Base-by-base conservation (phyloP, 768 basidiomycete genomes). In the Gymnopilus junonius region DNA sequence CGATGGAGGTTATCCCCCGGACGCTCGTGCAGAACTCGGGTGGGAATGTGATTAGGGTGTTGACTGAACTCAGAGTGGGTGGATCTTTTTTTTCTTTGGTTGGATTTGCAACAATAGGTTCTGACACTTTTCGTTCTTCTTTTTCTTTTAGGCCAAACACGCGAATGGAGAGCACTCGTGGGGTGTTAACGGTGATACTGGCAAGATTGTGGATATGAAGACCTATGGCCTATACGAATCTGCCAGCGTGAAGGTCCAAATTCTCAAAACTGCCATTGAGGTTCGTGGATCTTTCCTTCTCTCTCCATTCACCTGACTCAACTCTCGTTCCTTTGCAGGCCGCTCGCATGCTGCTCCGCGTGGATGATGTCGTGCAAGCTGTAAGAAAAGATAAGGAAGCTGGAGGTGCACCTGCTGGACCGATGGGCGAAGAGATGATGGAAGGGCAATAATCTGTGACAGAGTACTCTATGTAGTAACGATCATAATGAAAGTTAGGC, bases 131-230 rank as follows among this genome's bases (percentile, higher is more conserved):
- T n/a, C 23, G 3, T 12, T 35, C 3, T 10, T 14, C 11, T 35
- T 35, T 7, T 58, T 53, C 45, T 32, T 51, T 1, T 67, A 97
- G 95, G 97, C 96, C 2, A 98, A 97, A 75, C 97, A 99, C 69
- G 94, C 94, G 4, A 92, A 87, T 58, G 95, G 95, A 3, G 92
- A 96, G 70, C 76, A 90, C 71, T 90, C 93, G 45, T 98, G 91
- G 89, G 97, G 97, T 58, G 92, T 99, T 39, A 90, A 99, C 68
- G 97, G 97, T 23, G 93, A 98, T 71, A 96, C 92, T 7, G 97
- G 97, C 25, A 97, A 96, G 78, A 89, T 95, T 40, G 92, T 92
- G 42, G 94, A 98, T 74, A 98, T 98, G 97, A 95, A 94, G 74
- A 77, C 80, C 48, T 97, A 98, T 74, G 95, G 95, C 1, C 79